Evolutionary conservation across 257 asterid species (phyloP), one percentile per base, ranked within the genome.

Genomic region (Rubia yunnanensis): DNA sequence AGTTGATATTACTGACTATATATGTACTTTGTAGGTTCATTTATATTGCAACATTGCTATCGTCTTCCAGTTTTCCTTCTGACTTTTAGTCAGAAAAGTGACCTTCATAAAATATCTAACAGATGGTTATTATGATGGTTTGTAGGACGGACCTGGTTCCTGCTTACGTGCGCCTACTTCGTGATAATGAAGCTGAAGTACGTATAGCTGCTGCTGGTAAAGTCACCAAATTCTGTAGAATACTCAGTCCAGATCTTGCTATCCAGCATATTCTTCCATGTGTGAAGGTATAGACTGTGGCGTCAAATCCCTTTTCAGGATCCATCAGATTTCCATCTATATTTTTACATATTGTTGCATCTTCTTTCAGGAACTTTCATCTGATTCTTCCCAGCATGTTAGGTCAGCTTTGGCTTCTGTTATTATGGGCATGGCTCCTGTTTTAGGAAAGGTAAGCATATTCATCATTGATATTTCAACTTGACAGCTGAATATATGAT

Each of bases 391-490:
- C 13, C 97, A 90, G 75, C 97, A 90, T 70, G 97, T 90, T 63
- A 81, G 97, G 73, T 87, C 97, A 31, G 95, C 96, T 70, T 76
- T 90, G 84, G 97, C 97, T 18, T 90, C 97, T 48, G 96, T 90
- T 59, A 90, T 90, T 61, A 90, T 90, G 97, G 97, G 97, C 76
- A 90, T 90, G 96, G 96, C 97, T 75, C 96, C 96, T 36, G 88
- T 90, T 23, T 72, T 90, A 60, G 97, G 95, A 53, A 90, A 90
- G 95, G 97, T 90, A 63, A 70, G 55, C 32, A 10, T 48, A 13
- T 10, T 24, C 38, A 3, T 54, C 31, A 9, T 14, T 30, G 7
- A 9, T 48, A 4, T 34, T 36, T 39, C 11, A 62, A 24, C 18
- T 41, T 53, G 28, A 35, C 38, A 35, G 23, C 52, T 69, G 68